A percentile compares a stretch with the other conserved stretches of the same genome.
These are phyloP conservation scores for Aspergillus ellipticus DNA, from an alignment of 495 filamentous ascomycete genomes.

Conservation along the genomic window DNA sequence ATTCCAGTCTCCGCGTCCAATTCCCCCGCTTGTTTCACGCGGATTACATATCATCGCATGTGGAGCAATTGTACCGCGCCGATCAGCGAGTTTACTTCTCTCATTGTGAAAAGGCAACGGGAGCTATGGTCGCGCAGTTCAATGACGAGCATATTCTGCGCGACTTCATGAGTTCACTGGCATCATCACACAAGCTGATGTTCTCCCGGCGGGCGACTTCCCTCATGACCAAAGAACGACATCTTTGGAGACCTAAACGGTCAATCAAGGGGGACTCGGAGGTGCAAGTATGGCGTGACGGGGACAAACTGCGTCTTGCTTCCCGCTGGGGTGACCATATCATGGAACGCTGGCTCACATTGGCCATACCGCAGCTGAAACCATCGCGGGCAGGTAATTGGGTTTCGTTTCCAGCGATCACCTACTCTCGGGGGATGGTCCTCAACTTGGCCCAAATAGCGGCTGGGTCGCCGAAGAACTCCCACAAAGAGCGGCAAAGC, in stretches of 20 bases:
- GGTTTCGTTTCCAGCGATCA: constrained; percentile 20
- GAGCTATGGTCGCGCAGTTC: constrained; percentile 23
- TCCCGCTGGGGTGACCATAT: constrained; percentile 33
- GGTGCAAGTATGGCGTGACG: constrained; percentile 34
- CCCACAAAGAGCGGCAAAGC: constrained; percentile 14
- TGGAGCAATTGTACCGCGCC: constrained; percentile 31
- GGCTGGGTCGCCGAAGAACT: constrained; percentile 25
- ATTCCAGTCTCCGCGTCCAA: constrained; percentile 21
- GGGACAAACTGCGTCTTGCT: constrained; percentile 23
- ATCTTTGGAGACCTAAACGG: constrained; percentile 21
- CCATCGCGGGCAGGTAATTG: constrained; percentile 25
- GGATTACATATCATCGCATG: constrained; percentile 39
- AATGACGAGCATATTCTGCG: constrained; percentile 20
- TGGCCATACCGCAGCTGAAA: constrained; percentile 15
- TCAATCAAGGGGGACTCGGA: constrained; percentile 32
- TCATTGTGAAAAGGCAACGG: constrained; percentile 32
- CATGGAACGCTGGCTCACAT: constrained; percentile 34
- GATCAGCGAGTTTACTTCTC: constrained; percentile 30
- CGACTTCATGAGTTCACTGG: constrained; percentile 32
- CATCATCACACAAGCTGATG: constrained; percentile 27
- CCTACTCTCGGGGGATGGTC: constrained; percentile 27
- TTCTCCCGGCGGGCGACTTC: constrained; percentile 31
- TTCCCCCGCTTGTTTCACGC: constrained; percentile 30
- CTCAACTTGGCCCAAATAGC: constrained; percentile 35
- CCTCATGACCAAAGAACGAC: constrained; percentile 27